These are phyloP conservation scores for Aegilops longissima DNA, from an alignment of 176 grass and related monocot species.

Conservation along the genomic window DNA sequence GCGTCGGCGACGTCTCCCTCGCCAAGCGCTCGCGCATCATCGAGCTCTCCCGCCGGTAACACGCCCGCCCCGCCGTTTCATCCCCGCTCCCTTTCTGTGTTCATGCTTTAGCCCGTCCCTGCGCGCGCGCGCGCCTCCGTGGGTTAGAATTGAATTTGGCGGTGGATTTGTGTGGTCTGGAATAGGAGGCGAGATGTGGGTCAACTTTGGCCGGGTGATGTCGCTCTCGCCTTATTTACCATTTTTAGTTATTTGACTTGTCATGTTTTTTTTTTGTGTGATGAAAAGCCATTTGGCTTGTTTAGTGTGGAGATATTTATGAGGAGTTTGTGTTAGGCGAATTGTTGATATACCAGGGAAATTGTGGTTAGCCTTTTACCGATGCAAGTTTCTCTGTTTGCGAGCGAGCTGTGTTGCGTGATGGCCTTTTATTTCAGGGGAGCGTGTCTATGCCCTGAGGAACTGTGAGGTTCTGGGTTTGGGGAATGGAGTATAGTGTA, in stretches of 20 bases:
- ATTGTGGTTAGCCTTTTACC: neutral
- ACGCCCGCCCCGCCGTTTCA: neutral
- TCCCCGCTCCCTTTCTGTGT: neutral
- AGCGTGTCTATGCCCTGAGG: neutral
- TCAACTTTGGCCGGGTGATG: neutral
- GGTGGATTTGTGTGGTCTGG: neutral
- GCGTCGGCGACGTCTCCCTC: conserved; percentile 81
- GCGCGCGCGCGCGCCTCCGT: neutral
- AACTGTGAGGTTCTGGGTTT: neutral
- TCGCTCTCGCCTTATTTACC: neutral
- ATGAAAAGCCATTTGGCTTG: no score
- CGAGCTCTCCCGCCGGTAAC: conserved; percentile 85
- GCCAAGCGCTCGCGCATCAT: conserved; percentile 88
- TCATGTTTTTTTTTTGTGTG: no score
- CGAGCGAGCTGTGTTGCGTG: neutral
- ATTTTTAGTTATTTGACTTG: neutral
- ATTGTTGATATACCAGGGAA: neutral
- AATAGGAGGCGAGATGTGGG: neutral
- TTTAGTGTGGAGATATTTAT: no score
- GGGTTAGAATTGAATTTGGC: neutral
- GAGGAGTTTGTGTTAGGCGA: neutral
- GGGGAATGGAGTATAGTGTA: no score
- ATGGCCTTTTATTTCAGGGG: neutral
- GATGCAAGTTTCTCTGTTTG: neutral
- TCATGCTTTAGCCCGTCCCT: no score